Percentiles rank a stretch among this genome's conserved stretches.
Conservation (phyloP, 176 grass and related monocot species). For the Olyra latifolia region DNA sequence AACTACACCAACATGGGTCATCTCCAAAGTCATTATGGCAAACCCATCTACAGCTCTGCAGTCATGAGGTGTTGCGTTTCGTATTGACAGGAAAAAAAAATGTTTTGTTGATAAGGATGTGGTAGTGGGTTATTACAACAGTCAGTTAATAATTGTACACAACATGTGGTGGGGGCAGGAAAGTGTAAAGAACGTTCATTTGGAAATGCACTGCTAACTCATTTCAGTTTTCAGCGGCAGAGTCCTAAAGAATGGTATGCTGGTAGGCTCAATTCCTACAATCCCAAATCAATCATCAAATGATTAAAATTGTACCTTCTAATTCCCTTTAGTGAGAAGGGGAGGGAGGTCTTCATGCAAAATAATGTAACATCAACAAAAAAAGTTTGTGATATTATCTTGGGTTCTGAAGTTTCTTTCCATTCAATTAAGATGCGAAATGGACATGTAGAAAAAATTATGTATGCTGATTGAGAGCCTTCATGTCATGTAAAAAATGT, state of each 20-base stretch:
- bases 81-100: neutral
- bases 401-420: neutral
- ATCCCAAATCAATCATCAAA: neutral
- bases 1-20: neutral
- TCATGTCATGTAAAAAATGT: neutral
- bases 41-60: neutral
- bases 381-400: neutral
- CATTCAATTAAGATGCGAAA: neutral
- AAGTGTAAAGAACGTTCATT: neutral
- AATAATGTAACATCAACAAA: neutral
- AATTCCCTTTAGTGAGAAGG: too few relatives aligned
- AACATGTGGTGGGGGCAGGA: neutral
- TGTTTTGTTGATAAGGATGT: neutral
- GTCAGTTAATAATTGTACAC: neutral
- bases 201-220: neutral
- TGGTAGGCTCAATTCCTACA: neutral
- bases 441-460: neutral
- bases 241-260: neutral
- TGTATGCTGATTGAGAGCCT: neutral
- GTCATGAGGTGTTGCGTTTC: neutral
- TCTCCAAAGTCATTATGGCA: neutral
- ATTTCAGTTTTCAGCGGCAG: conserved; percentile 5
- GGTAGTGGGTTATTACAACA: neutral
- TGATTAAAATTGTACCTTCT: neutral
- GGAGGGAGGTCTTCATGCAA: too few relatives aligned